Conservation (phyloP, 768 basidiomycete species). For the Podaxis rugospora region DNA sequence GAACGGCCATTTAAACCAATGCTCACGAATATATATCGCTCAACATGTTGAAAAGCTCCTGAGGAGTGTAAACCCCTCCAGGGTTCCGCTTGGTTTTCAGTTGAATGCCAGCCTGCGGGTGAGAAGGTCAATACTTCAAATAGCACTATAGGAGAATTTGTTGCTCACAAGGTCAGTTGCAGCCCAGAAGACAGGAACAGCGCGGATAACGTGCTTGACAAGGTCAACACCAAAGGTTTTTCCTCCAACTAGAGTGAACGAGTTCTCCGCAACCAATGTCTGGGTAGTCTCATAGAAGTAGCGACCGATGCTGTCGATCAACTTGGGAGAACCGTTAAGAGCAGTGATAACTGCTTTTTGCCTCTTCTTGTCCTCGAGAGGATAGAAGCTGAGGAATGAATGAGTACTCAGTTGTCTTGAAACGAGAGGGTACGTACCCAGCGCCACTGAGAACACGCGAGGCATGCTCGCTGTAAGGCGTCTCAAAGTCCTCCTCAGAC, state of each 20-base stretch:
- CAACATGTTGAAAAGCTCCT: conserved; percentile 59
- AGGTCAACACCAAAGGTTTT: conserved; percentile 56
- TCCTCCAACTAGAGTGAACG: conserved; percentile 55
- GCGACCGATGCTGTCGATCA: conserved; percentile 43
- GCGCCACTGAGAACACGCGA: conserved; percentile 50
- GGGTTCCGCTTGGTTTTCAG: conserved; percentile 53
- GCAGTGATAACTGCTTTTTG: conserved; percentile 42
- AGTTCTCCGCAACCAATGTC: conserved; percentile 48
- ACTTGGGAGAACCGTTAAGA: conserved; percentile 43
- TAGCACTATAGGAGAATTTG: neutral
- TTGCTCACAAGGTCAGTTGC: conserved; percentile 60
- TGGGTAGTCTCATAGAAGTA: conserved; percentile 67
- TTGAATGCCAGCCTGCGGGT: conserved; percentile 61
- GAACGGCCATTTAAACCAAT: neutral
- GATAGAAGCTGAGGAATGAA: conserved; percentile 54
- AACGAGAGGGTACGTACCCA: conserved; percentile 41
- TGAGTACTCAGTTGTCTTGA: neutral
- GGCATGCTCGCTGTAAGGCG: conserved; percentile 47
- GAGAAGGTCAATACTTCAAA: neutral
- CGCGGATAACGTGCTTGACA: conserved; percentile 61
- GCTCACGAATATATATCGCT: conserved; percentile 17
- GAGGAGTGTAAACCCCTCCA: conserved; percentile 58
- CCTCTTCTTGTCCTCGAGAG: conserved; percentile 47
- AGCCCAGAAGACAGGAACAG: conserved; percentile 66
- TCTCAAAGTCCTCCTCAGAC: conserved; percentile 37